Base-by-base conservation (phyloP, 805 yeast genomes). In the Grigorovia yakushimaensis region DNA sequence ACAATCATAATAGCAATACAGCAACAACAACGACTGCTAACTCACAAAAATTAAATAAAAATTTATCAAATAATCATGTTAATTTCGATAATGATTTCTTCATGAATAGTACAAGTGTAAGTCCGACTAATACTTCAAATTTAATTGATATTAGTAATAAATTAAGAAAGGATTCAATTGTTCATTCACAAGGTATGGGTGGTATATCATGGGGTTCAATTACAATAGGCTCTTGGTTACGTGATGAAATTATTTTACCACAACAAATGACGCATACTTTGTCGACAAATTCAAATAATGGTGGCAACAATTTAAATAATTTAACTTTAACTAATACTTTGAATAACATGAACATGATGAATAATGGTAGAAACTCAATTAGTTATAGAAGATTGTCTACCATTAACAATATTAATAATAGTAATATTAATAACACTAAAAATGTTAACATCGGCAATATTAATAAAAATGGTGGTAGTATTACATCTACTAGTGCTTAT, bases 201-300 rank as follows among this genome's bases (percentile, higher is more conserved):
- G 98, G 98, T 42, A 85, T 91, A 33, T 83, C 95, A 8, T 91
- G 97, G 96, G 98, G 98, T 20, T 88, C 95, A 2, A 79, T 89
- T 48, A 84, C 95, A 23, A 88, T 91, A 27, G 97, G 97, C 13
- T 82, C 93, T 15, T 91, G 98, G 98, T 72, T 91, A 21, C 84
- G 88, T 61, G 98, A 91, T 64, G 98, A 91, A 60, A 91, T 84
- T 18, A 74, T 84, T 79, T 7, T 33, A 3, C 37, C 37, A 15
- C 37, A 33, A 33, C 17, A 13, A 15, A 33, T 33, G 37, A 6
- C n/a, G 15, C 76, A 83, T 9, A 70, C 73, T 66, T 44, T 54
- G 2, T 57, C 61, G 5, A 37, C 24, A 18, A 46, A 39, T 19
- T 27, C 37, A 15, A 45, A 24, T 39, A 45, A 39, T 30, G 24